These are phyloP conservation scores for Eurotiales sp. DNA, from an alignment of 2,329 filamentous ascomycete species.

Conservation along the genomic window DNA sequence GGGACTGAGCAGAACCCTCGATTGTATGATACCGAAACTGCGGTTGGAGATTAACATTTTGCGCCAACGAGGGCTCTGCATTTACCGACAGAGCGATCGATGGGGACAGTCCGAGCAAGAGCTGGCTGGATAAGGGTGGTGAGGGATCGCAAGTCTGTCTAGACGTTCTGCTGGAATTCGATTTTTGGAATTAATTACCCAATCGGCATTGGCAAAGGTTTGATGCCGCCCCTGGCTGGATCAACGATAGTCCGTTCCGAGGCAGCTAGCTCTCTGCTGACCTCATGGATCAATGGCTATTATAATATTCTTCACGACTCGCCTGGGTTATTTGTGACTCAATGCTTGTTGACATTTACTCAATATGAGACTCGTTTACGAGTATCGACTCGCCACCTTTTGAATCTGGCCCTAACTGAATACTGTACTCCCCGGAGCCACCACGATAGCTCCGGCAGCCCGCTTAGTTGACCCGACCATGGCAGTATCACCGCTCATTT, in stretches of 20 bases:
- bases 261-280: not conserved
- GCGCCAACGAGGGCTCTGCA: not conserved
- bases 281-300: not conserved
- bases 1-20: constrained; percentile 19
- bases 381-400: too few relatives aligned
- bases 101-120: not conserved
- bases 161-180: not conserved
- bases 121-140: not conserved
- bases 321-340: too few relatives aligned
- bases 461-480: constrained; percentile 21
- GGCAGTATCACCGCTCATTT: constrained; percentile 42
- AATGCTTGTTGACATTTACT: not conserved
- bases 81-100: not conserved
- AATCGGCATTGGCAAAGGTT: constrained; percentile 4
- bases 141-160: not conserved
- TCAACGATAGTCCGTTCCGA: constrained; percentile 13
- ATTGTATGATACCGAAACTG: constrained; percentile 24
- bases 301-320: too few relatives aligned
- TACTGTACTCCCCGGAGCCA: not conserved
- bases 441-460: not conserved
- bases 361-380: not conserved
- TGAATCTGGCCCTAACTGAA: too few relatives aligned
- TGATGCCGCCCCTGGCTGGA: constrained; percentile 9
- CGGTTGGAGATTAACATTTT: constrained; percentile 30
- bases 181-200: constrained; percentile 3